Conservation (phyloP, 352 stramenopile genomes). For the Thraustochytrium striatum region DNA sequence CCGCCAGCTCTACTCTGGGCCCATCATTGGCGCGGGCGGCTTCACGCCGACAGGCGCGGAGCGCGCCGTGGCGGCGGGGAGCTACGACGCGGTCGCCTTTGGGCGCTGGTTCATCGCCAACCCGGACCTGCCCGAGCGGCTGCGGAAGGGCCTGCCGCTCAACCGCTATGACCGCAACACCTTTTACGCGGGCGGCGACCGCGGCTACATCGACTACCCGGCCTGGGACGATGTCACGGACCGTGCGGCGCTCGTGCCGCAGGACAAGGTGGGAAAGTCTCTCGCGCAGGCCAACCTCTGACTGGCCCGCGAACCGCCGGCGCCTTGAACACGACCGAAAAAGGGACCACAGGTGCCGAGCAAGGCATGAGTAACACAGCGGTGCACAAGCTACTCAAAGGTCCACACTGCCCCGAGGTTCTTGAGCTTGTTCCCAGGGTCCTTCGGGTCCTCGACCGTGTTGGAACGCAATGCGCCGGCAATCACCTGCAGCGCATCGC, state of each 20-base stretch:
- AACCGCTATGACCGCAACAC: constrained; percentile 58
- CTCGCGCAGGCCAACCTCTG: constrained; percentile 2
- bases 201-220: constrained; percentile 58
- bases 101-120: constrained; percentile 70
- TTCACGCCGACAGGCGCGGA: constrained; percentile 61
- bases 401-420: no score
- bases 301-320: no score
- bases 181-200: constrained; percentile 58
- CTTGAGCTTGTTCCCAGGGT: no score
- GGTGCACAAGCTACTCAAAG: no score
- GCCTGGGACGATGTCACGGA: constrained; percentile 24
- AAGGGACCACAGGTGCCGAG: no score
- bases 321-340: no score
- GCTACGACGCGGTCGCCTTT: constrained; percentile 65
- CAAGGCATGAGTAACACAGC: no score
- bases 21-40: constrained; percentile 63
- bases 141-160: constrained; percentile 59
- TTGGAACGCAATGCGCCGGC: no score
- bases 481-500: no score
- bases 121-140: constrained; percentile 65
- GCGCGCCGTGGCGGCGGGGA: constrained; percentile 60
- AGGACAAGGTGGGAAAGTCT: not conserved
- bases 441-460: no score
- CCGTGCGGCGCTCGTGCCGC: constrained; percentile 1
- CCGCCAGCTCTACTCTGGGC: constrained; percentile 63